Percentiles rank a stretch among this genome's conserved stretches.
Conservation (phyloP, 345 rosid species). For the Streptanthus diversifolius region DNA sequence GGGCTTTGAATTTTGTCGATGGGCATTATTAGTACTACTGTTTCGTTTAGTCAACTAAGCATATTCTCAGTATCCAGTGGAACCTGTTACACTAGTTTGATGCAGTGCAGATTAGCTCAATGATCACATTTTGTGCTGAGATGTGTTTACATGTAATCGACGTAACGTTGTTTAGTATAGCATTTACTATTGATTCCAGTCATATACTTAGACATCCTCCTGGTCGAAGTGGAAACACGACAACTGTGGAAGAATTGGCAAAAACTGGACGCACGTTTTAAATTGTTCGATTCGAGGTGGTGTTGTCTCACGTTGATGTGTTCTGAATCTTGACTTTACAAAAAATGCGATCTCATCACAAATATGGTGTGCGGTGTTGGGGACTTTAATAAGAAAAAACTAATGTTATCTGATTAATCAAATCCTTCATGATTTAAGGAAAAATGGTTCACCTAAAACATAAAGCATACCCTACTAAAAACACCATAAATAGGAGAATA, state of each 20-base stretch:
- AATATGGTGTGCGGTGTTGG: background rate
- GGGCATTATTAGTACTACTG: no score
- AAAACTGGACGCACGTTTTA: background rate
- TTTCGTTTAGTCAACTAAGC: background rate
- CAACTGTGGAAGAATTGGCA: background rate
- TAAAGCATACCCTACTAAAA: constrained; percentile 13
- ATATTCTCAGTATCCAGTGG: no score
- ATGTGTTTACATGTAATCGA: background rate
- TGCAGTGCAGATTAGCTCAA: background rate
- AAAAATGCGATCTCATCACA: background rate
- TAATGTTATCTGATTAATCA: background rate
- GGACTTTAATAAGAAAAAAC: background rate
- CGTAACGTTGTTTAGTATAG: background rate
- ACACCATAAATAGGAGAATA: background rate
- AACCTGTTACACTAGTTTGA: background rate
- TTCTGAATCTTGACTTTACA: background rate
- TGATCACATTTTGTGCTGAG: background rate
- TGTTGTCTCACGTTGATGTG: background rate
- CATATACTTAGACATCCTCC: background rate
- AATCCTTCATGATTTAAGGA: constrained; percentile 13
- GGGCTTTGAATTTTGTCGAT: background rate
- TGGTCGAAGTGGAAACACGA: background rate
- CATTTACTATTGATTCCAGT: background rate
- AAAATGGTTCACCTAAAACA: constrained; percentile 13
- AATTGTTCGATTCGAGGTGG: background rate